Evolutionary conservation across 805 yeast genomes (phyloP).

Genomic region (Monosporozyma aquatica): DNA sequence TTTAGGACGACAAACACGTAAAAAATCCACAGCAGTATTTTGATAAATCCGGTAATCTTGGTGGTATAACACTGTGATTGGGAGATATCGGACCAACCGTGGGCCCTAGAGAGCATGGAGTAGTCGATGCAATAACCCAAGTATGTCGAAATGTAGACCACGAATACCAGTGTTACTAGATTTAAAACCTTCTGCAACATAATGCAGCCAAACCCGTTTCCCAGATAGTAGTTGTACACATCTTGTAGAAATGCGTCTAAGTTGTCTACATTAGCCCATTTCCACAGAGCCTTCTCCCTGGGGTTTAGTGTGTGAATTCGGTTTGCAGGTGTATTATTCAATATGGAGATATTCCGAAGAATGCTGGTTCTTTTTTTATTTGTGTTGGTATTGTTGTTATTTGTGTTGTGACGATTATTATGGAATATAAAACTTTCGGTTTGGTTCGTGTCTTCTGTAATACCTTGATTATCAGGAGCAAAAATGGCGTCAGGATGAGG

Average conservation of each 20-base stretch:
- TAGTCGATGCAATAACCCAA: slow-evolving; percentile 76
- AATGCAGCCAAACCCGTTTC: slow-evolving; percentile 80
- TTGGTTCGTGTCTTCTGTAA: not conserved
- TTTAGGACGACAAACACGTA: slow-evolving; percentile 44
- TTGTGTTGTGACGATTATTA: not conserved
- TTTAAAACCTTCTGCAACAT: slow-evolving; percentile 56
- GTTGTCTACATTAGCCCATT: slow-evolving; percentile 94
- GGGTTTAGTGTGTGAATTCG: slow-evolving; percentile 42
- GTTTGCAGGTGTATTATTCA: slow-evolving; percentile 21
- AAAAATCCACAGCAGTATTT: slow-evolving; percentile 56
- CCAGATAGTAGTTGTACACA: slow-evolving; percentile 73
- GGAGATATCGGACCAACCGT: slow-evolving; percentile 30
- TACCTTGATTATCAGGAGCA: slow-evolving; percentile 1
- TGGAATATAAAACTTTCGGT: no score
- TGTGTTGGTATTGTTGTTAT: not conserved
- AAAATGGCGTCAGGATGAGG: not conserved
- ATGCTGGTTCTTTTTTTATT: slow-evolving; percentile 15
- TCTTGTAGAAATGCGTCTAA: slow-evolving; percentile 80
- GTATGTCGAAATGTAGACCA: slow-evolving; percentile 69
- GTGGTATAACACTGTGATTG: slow-evolving; percentile 32
- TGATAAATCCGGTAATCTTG: slow-evolving; percentile 43
- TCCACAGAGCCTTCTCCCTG: slow-evolving; percentile 76
- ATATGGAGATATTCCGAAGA: slow-evolving; percentile 17
- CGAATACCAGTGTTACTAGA: slow-evolving; percentile 66
- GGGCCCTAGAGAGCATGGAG: slow-evolving; percentile 32